Conservation (phyloP, 140 eudicot species). For the Flaveria floridana region DNA sequence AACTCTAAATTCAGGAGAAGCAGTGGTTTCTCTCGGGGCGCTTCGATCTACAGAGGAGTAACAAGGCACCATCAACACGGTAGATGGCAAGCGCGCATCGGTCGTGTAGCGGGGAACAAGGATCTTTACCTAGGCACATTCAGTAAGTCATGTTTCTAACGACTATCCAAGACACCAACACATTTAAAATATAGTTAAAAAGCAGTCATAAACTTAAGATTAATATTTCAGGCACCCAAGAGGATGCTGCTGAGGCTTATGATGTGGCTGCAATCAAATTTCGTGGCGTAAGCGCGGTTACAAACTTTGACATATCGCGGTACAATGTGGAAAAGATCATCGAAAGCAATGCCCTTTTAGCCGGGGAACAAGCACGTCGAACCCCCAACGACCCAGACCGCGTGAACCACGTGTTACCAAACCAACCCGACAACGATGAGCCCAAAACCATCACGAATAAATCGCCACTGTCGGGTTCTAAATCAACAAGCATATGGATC, state of each 20-base stretch:
- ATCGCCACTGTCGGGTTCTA: conserved; percentile 9
- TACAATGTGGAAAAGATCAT: conserved; percentile 75
- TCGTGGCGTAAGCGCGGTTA: conserved; percentile 74
- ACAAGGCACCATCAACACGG: conserved; percentile 98
- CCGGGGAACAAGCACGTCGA: conserved; percentile 72
- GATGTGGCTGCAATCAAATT: conserved; percentile 93
- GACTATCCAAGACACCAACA: neutral
- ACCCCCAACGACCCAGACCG: conserved; percentile 41
- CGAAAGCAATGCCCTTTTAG: conserved; percentile 76
- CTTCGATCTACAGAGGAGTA: conserved; percentile 91
- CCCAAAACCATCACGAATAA: conserved; percentile 30
- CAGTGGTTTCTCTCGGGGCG: conserved; percentile 95
- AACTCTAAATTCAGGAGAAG: conserved; percentile 54
- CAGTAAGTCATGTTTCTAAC: conserved; percentile 45
- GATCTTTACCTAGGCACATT: conserved; percentile 93
- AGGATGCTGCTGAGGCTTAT: conserved; percentile 98
- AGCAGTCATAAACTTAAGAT: neutral
- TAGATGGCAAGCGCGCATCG: conserved; percentile 95
- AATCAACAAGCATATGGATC: conserved; percentile 6
- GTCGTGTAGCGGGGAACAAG: conserved; percentile 92
- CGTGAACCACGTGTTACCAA: conserved; percentile 14
- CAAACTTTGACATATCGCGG: conserved; percentile 72
- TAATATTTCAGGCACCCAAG: conserved; percentile 69
- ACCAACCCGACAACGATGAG: conserved; percentile 23
- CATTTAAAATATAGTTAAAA: neutral